phyloP scores from a whole-genome alignment of 257 asterid species.

The Fraxinus americana region DNA sequence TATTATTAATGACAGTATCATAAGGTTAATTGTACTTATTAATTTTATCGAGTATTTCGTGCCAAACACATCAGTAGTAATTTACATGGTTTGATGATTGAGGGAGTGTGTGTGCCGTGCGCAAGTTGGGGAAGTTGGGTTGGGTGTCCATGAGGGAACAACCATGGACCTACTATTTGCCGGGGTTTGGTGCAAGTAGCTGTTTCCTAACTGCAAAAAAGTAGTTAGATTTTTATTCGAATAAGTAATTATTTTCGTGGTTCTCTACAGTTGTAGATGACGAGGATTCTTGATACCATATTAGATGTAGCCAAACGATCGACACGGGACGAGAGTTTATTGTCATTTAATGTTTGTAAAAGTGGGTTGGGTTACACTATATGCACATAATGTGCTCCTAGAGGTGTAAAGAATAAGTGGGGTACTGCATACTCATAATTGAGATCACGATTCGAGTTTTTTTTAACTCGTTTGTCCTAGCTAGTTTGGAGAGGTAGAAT shows the following conservation, averaged over 20 bases:
- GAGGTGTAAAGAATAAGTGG: no score
- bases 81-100: slow-evolving; percentile 13
- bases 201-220: slow-evolving; percentile 29
- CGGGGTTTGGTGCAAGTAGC: slow-evolving; percentile 39
- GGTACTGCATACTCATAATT: no score
- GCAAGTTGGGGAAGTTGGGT: background rate
- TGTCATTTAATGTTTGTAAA: no score
- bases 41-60: no score
- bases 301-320: background rate
- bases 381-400: no score
- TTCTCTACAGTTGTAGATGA: background rate
- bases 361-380: no score
- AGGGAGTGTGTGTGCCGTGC: background rate
- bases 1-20: no score
- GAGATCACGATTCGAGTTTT: no score
- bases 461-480: no score
- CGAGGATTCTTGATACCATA: background rate
- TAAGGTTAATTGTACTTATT: no score
- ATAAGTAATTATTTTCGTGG: background rate
- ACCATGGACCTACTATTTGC: slow-evolving; percentile 32
- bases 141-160: slow-evolving; percentile 26
- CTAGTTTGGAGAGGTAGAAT: no score
- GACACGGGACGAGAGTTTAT: background rate
- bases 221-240: background rate
- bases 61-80: no score